Conservation (phyloP, 2,329 filamentous ascomycete species). For the Drechslera avenae region DNA sequence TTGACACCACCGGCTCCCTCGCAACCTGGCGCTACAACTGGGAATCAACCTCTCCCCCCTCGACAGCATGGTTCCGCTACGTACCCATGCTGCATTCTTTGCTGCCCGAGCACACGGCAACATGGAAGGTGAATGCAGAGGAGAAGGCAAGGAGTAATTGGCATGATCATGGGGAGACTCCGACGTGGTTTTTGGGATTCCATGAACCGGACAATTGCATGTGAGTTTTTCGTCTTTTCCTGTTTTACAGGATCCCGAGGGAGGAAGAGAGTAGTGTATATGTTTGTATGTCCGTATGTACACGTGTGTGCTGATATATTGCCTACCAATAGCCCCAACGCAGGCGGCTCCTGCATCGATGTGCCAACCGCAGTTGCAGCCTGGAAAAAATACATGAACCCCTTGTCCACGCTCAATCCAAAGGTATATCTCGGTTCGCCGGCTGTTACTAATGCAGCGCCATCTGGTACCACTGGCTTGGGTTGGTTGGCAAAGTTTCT, state of each 20-base stretch:
- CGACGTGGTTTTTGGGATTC: constrained; percentile 36
- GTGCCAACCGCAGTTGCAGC: constrained; percentile 15
- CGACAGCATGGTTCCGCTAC: constrained; percentile 56
- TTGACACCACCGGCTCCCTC: constrained; percentile 50
- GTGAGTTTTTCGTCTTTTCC: constrained; percentile 18
- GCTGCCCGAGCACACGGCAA: constrained; percentile 14
- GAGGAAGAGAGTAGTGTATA: too few relatives aligned
- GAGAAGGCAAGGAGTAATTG: constrained; percentile 4
- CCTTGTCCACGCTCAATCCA: constrained; percentile 18
- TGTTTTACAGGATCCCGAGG: too few relatives aligned
- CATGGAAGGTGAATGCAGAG: constrained; percentile 27
- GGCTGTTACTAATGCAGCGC: constrained; percentile 36
- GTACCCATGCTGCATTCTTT: constrained; percentile 58
- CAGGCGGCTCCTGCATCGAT: constrained; percentile 34
- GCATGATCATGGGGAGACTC: neutral
- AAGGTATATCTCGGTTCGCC: constrained; percentile 39
- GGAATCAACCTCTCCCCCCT: constrained; percentile 54
- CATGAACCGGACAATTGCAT: constrained; percentile 45
- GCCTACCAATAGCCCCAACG: constrained; percentile 9
- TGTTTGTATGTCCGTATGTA: too few relatives aligned
- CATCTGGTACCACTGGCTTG: constrained; percentile 21
- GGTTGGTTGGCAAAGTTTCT: constrained; percentile 38
- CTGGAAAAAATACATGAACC: constrained; percentile 28
- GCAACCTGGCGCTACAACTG: constrained; percentile 72
- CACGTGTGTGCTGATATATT: too few relatives aligned